Percentiles rank a stretch among this genome's conserved stretches.
Evolutionary conservation across 2,329 filamentous ascomycete genomes (phyloP).

Genomic region (Lachnellula suecica): DNA sequence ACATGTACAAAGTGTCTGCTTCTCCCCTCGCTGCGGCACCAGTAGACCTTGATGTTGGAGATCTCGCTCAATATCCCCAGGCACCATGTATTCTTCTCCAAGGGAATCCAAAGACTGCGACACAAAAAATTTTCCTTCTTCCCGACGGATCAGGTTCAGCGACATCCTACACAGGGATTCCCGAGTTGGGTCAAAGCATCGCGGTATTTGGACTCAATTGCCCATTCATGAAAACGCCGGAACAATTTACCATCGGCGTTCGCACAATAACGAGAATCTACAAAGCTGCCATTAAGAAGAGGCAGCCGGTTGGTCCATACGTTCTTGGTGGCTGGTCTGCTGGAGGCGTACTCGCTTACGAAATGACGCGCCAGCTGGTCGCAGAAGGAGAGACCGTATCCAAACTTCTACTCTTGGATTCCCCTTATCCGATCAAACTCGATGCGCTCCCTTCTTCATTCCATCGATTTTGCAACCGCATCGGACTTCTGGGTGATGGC

Average conservation of each 20-base stretch:
- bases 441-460: background rate
- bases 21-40: too few relatives aligned
- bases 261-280: background rate
- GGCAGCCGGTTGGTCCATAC: background rate
- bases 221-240: background rate
- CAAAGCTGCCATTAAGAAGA: background rate
- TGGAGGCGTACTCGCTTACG: background rate
- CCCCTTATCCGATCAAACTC: background rate
- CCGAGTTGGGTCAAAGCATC: background rate
- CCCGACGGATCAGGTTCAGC: background rate
- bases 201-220: background rate
- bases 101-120: background rate
- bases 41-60: too few relatives aligned
- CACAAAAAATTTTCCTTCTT: background rate
- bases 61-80: too few relatives aligned
- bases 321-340: background rate
- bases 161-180: background rate
- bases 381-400: background rate
- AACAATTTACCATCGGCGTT: background rate
- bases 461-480: too few relatives aligned
- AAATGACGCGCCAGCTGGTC: background rate
- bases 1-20: too few relatives aligned
- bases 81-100: background rate
- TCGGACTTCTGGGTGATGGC: too few relatives aligned
- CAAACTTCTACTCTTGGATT: background rate